These are phyloP conservation scores for Yamadazyma oceani DNA, from an alignment of 1,139 yeast genomes.

Conservation along the genomic window DNA sequence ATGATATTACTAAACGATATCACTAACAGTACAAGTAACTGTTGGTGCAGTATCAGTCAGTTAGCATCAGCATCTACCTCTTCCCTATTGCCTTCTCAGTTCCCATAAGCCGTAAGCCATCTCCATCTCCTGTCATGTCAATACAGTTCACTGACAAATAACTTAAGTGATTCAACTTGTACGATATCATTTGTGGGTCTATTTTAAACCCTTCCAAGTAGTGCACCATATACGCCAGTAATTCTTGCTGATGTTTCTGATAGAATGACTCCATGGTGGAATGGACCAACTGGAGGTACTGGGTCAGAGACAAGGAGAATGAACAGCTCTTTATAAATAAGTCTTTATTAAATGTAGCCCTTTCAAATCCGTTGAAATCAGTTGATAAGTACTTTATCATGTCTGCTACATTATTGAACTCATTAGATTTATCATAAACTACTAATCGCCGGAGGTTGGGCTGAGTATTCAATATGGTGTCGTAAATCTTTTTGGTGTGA, in stretches of 20 bases:
- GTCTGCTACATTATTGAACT: conserved; percentile 11
- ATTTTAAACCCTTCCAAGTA: too few relatives aligned
- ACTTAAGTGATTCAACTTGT: neutral
- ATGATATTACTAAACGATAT: too few relatives aligned
- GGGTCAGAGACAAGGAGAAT: neutral
- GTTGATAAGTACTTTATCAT: conserved; percentile 7
- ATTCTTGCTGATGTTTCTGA: neutral
- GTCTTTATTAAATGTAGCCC: conserved; percentile 9
- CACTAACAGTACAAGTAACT: too few relatives aligned
- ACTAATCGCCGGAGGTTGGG: conserved; percentile 5
- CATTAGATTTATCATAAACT: conserved; percentile 15
- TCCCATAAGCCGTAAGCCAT: too few relatives aligned
- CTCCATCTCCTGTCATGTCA: neutral
- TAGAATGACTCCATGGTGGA: conserved; percentile 5
- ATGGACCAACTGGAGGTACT: neutral
- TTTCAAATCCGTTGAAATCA: conserved; percentile 9
- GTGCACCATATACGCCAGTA: conserved; percentile 6
- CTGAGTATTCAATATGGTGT: conserved; percentile 7
- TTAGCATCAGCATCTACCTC: too few relatives aligned
- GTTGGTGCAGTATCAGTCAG: too few relatives aligned
- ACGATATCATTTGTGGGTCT: conserved; percentile 2
- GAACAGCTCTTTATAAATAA: conserved; percentile 3
- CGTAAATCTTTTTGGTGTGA: conserved; percentile 7
- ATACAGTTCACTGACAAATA: conserved; percentile 4
- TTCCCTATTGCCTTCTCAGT: too few relatives aligned